Evolutionary conservation across 768 basidiomycete genomes (phyloP), one percentile per base, ranked within the genome.

Genomic region (Amanita thiersii): DNA sequence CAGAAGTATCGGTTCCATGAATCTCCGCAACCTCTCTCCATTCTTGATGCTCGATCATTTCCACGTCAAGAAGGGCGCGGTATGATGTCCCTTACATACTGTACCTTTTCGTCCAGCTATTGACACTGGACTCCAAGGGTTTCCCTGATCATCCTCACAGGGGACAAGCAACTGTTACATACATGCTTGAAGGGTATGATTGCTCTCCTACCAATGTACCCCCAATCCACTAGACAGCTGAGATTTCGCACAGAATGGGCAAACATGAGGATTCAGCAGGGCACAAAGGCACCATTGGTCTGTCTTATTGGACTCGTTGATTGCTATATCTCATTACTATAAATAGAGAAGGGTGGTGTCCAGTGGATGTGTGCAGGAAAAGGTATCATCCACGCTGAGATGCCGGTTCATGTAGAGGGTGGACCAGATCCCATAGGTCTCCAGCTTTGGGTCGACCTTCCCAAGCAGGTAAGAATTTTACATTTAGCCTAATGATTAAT

Each of bases 61-160:
- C 55, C 76, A 80, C 52, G 72, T 86, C 42, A 60, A 64, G 1
- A 59, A 75, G 53, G 85, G 86, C 36, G 81, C 81, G 5, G 85
- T 85, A 52, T 44, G 79, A 61, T 17, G 2, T n/a, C n/a, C 47
- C 17, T 40, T 35, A 12, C 23, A 25, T 9, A 24, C 19, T 23
- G 18, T 11, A 19, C 37, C 12, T 30, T 17, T 18, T 37, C 26
- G 18, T 34, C 12, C 23, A 29, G 41, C 21, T 41, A 44, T 28
- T 43, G 32, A 25, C 6, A n/a, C 14, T 21, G 11, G n/a, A 5
- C n/a, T n/a, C 15, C 3, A 44, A 84, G 81, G 86, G 87, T 2
- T 91, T 94, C 53, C 87, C 89, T 9, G 93, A 96, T 56, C 92
- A 94, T 56, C 90, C 92, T 2, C 92, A 93, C 58, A 73, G 90